These are phyloP conservation scores for Yamadazyma olivae DNA, from an alignment of 805 yeast genomes.

Conservation along the genomic window DNA sequence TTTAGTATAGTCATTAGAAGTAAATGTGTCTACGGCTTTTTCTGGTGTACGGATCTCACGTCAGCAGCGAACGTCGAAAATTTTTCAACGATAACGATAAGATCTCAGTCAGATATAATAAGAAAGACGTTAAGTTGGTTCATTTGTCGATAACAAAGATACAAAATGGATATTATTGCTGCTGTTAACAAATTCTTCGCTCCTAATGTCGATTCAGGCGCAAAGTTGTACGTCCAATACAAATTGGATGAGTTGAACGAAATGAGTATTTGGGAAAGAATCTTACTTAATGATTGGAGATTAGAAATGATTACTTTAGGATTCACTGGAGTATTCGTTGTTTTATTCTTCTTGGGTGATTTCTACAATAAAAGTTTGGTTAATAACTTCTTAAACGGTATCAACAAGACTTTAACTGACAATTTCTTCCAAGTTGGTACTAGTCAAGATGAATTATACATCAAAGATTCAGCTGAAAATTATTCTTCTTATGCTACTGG, in stretches of 20 bases:
- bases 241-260: conserved; percentile 53
- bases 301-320: conserved; percentile 61
- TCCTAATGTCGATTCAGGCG: not conserved
- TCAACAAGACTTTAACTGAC: conserved; percentile 50
- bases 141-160: too few relatives aligned
- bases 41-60: not conserved
- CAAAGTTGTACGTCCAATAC: conserved; percentile 19
- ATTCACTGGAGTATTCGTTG: conserved; percentile 47
- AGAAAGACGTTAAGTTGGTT: too few relatives aligned
- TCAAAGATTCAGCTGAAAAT: conserved; percentile 61
- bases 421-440: conserved; percentile 83
- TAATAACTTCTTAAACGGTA: conserved; percentile 46
- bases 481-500: conserved; percentile 85
- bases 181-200: not conserved
- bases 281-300: conserved; percentile 68
- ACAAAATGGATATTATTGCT: too few relatives aligned
- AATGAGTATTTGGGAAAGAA: conserved; percentile 58
- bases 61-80: too few relatives aligned
- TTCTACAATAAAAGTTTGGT: conserved; percentile 56
- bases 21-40: not conserved
- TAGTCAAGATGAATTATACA: conserved; percentile 39
- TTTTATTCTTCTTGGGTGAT: conserved; percentile 58
- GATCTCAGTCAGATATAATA: too few relatives aligned
- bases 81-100: too few relatives aligned
- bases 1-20: not conserved